Evolutionary conservation across 805 yeast genomes (phyloP).

Genomic region (Aciculoconidium aculeatum): DNA sequence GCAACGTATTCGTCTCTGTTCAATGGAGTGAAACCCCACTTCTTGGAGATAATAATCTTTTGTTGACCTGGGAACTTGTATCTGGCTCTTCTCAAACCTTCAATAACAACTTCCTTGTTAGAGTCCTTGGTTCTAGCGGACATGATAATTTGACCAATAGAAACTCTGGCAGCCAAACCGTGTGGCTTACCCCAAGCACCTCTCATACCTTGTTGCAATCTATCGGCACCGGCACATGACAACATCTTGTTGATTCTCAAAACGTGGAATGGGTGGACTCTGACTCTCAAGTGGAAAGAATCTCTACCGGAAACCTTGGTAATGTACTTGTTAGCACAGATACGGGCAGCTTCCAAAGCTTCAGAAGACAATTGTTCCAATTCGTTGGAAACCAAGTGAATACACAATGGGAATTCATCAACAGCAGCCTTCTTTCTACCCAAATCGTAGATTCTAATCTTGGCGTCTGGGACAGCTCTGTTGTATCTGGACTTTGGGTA

Average conservation of each 20-base stretch:
- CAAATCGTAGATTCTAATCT: conserved; percentile 97
- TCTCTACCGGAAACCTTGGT: conserved; percentile 98
- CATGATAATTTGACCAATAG: conserved; percentile 96
- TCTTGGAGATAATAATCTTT: conserved; percentile 97
- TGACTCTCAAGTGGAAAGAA: conserved; percentile 98
- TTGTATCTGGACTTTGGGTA: conserved; percentile 99
- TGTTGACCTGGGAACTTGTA: conserved; percentile 99
- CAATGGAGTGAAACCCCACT: conserved; percentile 99
- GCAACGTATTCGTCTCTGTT: conserved; percentile 95
- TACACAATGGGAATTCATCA: conserved; percentile 99
- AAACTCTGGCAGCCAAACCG: conserved; percentile 99
- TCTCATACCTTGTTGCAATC: conserved; percentile 99
- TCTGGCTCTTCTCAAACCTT: conserved; percentile 99
- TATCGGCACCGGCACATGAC: conserved; percentile 99
- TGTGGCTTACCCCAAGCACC: conserved; percentile 99
- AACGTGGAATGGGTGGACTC: conserved; percentile 99
- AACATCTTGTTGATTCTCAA: conserved; percentile 99
- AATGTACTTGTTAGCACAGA: conserved; percentile 99
- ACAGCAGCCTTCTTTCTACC: conserved; percentile 99
- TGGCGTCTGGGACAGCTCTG: conserved; percentile 99
- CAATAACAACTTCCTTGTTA: conserved; percentile 95
- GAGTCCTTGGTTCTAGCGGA: conserved; percentile 98
- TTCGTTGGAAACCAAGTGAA: conserved; percentile 99
- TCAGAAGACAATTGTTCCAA: conserved; percentile 98
- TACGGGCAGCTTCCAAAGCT: conserved; percentile 99